Percentiles rank a stretch among this genome's conserved stretches.
Evolutionary conservation across 1,284 basidiomycete genomes (phyloP).

Genomic region (Papiliotrema nemorosa): DNA sequence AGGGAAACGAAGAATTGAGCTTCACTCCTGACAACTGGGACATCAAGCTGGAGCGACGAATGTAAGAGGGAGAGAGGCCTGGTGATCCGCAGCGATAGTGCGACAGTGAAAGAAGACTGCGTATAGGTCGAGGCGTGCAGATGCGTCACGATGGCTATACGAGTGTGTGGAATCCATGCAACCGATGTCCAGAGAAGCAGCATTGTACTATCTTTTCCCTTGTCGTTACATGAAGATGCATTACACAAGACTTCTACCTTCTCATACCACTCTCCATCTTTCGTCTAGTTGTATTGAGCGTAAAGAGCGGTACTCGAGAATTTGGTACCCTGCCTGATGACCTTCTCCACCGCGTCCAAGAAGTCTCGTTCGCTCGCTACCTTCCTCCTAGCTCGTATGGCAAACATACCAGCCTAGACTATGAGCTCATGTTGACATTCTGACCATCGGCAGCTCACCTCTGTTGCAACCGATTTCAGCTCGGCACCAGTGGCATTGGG

Average conservation of each 20-base stretch:
- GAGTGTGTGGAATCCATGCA: too few species aligned
- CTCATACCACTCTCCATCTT: not conserved
- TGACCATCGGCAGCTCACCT: constrained; percentile 55
- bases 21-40: constrained; percentile 18
- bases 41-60: constrained; percentile 14
- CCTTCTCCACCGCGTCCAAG: constrained; percentile 96
- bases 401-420: constrained; percentile 92
- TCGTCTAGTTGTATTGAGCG: constrained; percentile 49
- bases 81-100: too few species aligned
- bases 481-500: constrained; percentile 98
- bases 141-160: too few species aligned
- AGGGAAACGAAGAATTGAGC: constrained; percentile 17
- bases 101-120: too few species aligned
- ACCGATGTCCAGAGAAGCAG: too few species aligned
- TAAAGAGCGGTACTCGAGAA: constrained; percentile 74
- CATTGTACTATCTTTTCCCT: too few species aligned
- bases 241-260: not conserved
- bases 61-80: not conserved
- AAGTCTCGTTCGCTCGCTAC: constrained; percentile 98
- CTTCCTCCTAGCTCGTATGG: constrained; percentile 93
- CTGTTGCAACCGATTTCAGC: constrained; percentile 91
- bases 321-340: constrained; percentile 95
- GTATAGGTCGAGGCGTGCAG: too few species aligned
- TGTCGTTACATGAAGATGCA: not conserved
- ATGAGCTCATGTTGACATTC: constrained; percentile 3